A percentile compares a stretch with the other conserved stretches of the same genome.
phyloP scores from a whole-genome alignment of 2,329 filamentous ascomycete species.

The Xylariaceae sp. region DNA sequence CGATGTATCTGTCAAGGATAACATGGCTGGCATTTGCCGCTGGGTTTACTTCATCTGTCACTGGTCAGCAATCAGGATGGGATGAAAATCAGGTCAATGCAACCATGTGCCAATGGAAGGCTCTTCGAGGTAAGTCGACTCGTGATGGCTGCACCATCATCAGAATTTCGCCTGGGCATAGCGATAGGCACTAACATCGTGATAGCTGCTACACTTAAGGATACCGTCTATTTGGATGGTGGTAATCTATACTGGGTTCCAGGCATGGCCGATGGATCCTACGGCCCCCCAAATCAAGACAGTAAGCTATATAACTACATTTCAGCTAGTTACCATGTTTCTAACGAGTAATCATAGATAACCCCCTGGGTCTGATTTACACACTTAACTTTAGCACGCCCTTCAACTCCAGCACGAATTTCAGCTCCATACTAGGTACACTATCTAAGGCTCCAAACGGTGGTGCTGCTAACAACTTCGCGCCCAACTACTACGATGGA shows the following conservation, averaged over 20 bases:
- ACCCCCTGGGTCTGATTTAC: slow-evolving; percentile 56
- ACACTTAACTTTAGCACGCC: slow-evolving; percentile 60
- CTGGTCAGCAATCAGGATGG: slow-evolving; percentile 55
- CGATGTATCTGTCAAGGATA: slow-evolving; percentile 36
- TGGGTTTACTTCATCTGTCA: slow-evolving; percentile 33
- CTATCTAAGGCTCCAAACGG: slow-evolving; percentile 51
- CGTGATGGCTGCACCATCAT: slow-evolving; percentile 31
- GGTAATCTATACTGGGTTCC: slow-evolving; percentile 58
- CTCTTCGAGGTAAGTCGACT: slow-evolving; percentile 39
- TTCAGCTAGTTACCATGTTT: background rate
- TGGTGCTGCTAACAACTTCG: slow-evolving; percentile 51
- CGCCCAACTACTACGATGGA: slow-evolving; percentile 63
- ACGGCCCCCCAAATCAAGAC: slow-evolving; percentile 36
- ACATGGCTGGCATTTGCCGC: slow-evolving; percentile 34
- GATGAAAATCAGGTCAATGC: slow-evolving; percentile 54
- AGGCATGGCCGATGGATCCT: slow-evolving; percentile 49
- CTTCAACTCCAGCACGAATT: slow-evolving; percentile 57
- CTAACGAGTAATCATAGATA: slow-evolving; percentile 44
- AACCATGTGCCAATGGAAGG: slow-evolving; percentile 61
- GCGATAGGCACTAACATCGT: slow-evolving; percentile 24
- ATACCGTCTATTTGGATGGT: slow-evolving; percentile 68
- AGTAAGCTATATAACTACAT: slow-evolving; percentile 42
- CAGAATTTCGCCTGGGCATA: background rate
- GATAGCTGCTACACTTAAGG: slow-evolving; percentile 59
- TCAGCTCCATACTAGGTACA: slow-evolving; percentile 52